Evolutionary conservation across 1,139 yeast genomes (phyloP), one percentile per base, ranked within the genome.

Genomic region (Entelexis sorbosivorans): DNA sequence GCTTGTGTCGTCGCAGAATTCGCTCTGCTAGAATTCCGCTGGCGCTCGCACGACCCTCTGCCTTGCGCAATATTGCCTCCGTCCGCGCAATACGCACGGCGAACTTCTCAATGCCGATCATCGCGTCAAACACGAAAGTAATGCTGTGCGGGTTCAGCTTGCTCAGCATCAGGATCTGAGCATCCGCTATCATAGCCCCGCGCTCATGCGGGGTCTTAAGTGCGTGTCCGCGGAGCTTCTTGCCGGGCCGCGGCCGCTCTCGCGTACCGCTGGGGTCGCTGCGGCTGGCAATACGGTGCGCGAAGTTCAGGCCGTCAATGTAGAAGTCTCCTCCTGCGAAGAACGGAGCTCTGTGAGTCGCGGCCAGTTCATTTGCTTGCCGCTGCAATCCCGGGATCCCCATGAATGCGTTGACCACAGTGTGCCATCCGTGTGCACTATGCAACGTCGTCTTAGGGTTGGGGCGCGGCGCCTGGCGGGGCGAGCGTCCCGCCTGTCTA

Each of bases 101-200:
- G 53, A 51, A 51, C 40, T 51, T 51, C 19, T 43, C 38, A 16
- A 29, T 34, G 31, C 47, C 20, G 16, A 48, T 34, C 29, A 44
- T 29, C 7, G 47, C 54, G 38, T 51, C 54, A 17, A 38, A 8
- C 17, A 51, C 54, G 28, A 50, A 10, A 9, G 54, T 50, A 7
- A 51, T 19, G 28, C 44, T 34, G 22, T 28, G 34, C 22, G 54
- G 54, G 17, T 50, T n/a, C 20, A 50, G 22, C 7, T 10, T 9
- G 14, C 13, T 9, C 14, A 50, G 38, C 26, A 8, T 28, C 26
- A 2, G 6, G 17, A 48, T 10, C 13, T 29, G 32, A 3, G 22
- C 11, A 9, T 43, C 38, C 5, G 17, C 31, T 2, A 32, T 22
- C 24, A 22, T 22, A 32, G 4, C 31, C 3, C 5, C 13, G 11